phyloP scores from a whole-genome alignment of 306 rosid species.

The Cicer judaicum region DNA sequence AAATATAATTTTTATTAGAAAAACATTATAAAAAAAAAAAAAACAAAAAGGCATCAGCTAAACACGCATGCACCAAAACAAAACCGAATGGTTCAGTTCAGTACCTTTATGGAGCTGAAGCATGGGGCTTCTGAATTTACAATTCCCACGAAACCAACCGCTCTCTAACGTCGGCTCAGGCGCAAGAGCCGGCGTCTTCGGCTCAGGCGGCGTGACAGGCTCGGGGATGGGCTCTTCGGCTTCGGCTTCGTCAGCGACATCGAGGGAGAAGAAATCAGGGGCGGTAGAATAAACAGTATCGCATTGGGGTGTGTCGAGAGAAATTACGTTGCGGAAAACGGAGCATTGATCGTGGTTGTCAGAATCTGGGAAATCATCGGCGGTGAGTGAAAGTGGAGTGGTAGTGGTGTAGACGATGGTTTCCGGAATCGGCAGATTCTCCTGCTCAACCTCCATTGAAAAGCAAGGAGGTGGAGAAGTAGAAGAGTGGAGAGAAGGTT shows the following conservation, averaged over 20 bases:
- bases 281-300: slow-evolving; percentile 49
- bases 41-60: neutral
- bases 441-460: slow-evolving; percentile 54
- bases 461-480: neutral
- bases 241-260: slow-evolving; percentile 53
- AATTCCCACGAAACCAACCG: slow-evolving; percentile 82
- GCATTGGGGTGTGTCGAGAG: slow-evolving; percentile 54
- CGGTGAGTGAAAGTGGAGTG: slow-evolving; percentile 50
- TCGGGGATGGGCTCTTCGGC: slow-evolving; percentile 34
- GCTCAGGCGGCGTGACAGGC: slow-evolving; percentile 34
- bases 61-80: slow-evolving; percentile 5
- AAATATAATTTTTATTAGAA: slow-evolving; percentile 1
- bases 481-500: neutral
- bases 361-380: slow-evolving; percentile 44
- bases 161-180: slow-evolving; percentile 74
- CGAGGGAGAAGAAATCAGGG: slow-evolving; percentile 77
- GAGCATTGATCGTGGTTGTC: slow-evolving; percentile 53
- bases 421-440: slow-evolving; percentile 25
- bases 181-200: slow-evolving; percentile 55
- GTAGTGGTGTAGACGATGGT: slow-evolving; percentile 66
- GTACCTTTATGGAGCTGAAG: slow-evolving; percentile 94
- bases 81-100: slow-evolving; percentile 7
- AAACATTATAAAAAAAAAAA: neutral
- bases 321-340: slow-evolving; percentile 76
- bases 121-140: slow-evolving; percentile 84